A percentile compares a stretch with the other conserved stretches of the same genome.
phyloP scores from a whole-genome alignment of 208 protist species.

The Vickermania ingenoplastis region DNA sequence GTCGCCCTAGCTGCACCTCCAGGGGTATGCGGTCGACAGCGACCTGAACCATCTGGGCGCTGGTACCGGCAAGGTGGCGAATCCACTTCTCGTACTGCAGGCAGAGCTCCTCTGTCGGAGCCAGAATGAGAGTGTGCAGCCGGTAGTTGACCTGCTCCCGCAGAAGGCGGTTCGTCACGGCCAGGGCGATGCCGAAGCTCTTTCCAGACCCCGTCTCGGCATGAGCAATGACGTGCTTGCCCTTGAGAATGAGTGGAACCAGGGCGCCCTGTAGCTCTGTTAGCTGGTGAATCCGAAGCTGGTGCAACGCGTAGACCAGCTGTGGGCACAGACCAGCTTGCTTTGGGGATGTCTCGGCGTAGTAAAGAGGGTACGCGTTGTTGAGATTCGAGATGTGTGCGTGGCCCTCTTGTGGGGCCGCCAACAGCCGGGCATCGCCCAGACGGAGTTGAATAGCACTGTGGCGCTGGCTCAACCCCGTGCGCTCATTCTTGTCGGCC shows the following conservation, averaged over 20 bases:
- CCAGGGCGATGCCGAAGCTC: constrained; percentile 84
- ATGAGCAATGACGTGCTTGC: constrained; percentile 86
- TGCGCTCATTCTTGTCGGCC: constrained; percentile 4
- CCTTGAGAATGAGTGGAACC: constrained; percentile 76
- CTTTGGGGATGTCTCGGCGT: constrained; percentile 55
- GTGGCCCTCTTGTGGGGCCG: constrained; percentile 33
- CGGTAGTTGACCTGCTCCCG: constrained; percentile 79
- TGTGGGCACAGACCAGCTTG: constrained; percentile 62
- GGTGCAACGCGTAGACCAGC: constrained; percentile 54
- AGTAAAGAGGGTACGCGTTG: constrained; percentile 80
- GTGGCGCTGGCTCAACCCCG: constrained; percentile 31
- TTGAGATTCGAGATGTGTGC: constrained; percentile 52
- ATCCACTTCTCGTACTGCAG: constrained; percentile 89
- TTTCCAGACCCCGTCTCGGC: constrained; percentile 84
- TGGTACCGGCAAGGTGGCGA: constrained; percentile 70
- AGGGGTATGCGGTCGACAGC: constrained; percentile 69
- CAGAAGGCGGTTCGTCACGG: constrained; percentile 75
- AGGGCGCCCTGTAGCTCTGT: constrained; percentile 83
- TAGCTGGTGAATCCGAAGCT: constrained; percentile 58
- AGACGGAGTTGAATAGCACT: constrained; percentile 58
- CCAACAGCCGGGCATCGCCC: constrained; percentile 70
- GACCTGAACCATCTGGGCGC: constrained; percentile 65
- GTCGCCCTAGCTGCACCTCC: constrained; percentile 60
- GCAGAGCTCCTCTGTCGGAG: constrained; percentile 76
- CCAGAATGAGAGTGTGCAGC: constrained; percentile 81